phyloP scores from a whole-genome alignment of 495 filamentous ascomycete genomes.

The Penicillium macrosclerotiorum region DNA sequence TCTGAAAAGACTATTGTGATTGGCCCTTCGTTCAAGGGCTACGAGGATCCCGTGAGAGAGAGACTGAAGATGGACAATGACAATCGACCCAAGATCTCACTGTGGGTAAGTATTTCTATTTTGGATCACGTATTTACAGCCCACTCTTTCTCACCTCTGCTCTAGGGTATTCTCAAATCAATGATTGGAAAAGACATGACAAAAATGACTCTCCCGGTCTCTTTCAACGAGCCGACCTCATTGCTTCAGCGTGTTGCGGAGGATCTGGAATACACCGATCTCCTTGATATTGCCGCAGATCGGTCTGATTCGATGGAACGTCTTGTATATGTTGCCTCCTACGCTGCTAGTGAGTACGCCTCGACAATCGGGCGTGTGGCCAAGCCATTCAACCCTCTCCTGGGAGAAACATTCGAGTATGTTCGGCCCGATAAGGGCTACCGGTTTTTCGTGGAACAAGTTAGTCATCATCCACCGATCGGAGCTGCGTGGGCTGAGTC shows the following conservation, averaged over 20 bases:
- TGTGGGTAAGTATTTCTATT: constrained; percentile 72
- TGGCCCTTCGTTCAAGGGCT: constrained; percentile 76
- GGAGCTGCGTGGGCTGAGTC: constrained; percentile 93
- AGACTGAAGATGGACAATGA: constrained; percentile 88
- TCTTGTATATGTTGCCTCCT: constrained; percentile 93
- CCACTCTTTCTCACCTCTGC: constrained; percentile 16
- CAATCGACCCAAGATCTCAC: constrained; percentile 86
- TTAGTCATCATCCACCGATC: constrained; percentile 95
- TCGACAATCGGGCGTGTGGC: constrained; percentile 95
- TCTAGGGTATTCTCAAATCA: constrained; percentile 89
- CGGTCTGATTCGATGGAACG: constrained; percentile 84
- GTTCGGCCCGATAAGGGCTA: constrained; percentile 93
- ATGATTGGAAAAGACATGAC: constrained; percentile 99
- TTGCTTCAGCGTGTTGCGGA: constrained; percentile 94
- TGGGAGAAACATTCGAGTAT: constrained; percentile 98
- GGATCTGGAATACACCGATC: constrained; percentile 95
- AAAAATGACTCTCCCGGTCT: constrained; percentile 97
- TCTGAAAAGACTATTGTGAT: constrained; percentile 59
- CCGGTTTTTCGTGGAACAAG: constrained; percentile 97
- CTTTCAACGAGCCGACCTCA: constrained; percentile 98
- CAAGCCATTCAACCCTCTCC: constrained; percentile 94
- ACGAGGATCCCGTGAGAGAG: constrained; percentile 79
- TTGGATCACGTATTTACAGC: neutral
- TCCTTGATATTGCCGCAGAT: constrained; percentile 86
- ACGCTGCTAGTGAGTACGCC: constrained; percentile 93